Conservation (phyloP, 495 filamentous ascomycete species). For the Neurospora sp. region DNA sequence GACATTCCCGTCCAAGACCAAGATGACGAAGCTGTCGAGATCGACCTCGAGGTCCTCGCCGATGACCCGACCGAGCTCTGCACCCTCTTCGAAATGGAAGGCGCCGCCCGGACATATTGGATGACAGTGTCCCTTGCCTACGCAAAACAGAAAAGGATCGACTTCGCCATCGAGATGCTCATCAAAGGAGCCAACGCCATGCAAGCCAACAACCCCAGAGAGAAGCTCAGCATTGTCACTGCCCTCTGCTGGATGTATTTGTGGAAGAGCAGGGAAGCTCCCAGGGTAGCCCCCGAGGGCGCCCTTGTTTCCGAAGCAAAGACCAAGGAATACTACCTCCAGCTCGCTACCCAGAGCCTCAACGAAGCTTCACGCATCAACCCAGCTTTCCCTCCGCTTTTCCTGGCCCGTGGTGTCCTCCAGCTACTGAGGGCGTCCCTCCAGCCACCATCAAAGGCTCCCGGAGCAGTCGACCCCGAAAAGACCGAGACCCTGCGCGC, state of each 20-base stretch:
- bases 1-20: constrained; percentile 80
- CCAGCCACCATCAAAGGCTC: constrained; percentile 59
- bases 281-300: constrained; percentile 59
- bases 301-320: constrained; percentile 54
- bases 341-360: constrained; percentile 76
- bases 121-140: constrained; percentile 95
- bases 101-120: constrained; percentile 80
- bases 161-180: constrained; percentile 90
- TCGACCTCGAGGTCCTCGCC: constrained; percentile 77
- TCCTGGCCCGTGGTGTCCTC: constrained; percentile 84
- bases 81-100: constrained; percentile 84
- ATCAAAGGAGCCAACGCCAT: constrained; percentile 70
- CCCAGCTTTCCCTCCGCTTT: constrained; percentile 78
- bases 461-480: constrained; percentile 59
- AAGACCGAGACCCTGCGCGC: constrained; percentile 68
- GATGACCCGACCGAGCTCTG: constrained; percentile 96
- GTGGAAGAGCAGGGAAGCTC: constrained; percentile 82
- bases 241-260: constrained; percentile 89
- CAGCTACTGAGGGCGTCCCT: constrained; percentile 81
- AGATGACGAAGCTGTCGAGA: constrained; percentile 80
- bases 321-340: constrained; percentile 87
- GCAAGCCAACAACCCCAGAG: constrained; percentile 58
- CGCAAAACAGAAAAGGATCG: constrained; percentile 84
- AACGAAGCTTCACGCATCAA: constrained; percentile 94
- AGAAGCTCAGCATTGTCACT: constrained; percentile 74